Evolutionary conservation across 2,329 filamentous ascomycete genomes (phyloP).

Genomic region (Fusarium armeniacum): DNA sequence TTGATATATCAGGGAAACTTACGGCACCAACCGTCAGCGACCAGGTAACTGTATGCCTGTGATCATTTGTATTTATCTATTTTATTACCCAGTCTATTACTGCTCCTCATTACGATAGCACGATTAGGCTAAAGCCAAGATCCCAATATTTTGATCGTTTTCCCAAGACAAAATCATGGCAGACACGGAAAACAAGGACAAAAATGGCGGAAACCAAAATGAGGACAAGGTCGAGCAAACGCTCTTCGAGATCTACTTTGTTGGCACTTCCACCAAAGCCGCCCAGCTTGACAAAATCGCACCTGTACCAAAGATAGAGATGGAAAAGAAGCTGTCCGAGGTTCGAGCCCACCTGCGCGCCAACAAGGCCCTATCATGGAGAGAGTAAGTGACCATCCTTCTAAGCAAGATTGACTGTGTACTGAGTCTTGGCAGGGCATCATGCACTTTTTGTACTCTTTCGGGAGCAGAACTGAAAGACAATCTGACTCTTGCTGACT

Average conservation of each 20-base stretch:
- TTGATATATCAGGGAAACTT: neutral
- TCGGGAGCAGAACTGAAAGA: neutral
- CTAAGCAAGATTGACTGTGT: neutral
- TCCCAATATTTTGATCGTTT: neutral
- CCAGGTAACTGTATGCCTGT: fast-evolving
- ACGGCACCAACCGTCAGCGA: neutral
- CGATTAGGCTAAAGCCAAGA: neutral
- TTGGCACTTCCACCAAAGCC: neutral
- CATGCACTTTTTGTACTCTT: neutral
- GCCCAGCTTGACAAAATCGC: neutral
- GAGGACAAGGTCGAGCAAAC: neutral
- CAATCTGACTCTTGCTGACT: neutral
- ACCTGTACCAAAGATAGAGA: neutral
- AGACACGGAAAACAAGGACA: neutral
- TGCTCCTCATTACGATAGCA: too few relatives aligned
- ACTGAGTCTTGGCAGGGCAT: neutral
- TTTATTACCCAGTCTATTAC: too few relatives aligned
- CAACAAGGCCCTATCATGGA: neutral
- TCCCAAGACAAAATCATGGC: neutral
- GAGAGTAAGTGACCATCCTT: neutral
- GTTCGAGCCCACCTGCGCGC: neutral
- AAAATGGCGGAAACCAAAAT: neutral
- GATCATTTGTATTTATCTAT: neutral
- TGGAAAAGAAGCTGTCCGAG: neutral
- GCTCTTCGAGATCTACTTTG: neutral